These are phyloP conservation scores for Fusarium udum DNA, from an alignment of 2,329 filamentous ascomycete genomes.

Conservation along the genomic window DNA sequence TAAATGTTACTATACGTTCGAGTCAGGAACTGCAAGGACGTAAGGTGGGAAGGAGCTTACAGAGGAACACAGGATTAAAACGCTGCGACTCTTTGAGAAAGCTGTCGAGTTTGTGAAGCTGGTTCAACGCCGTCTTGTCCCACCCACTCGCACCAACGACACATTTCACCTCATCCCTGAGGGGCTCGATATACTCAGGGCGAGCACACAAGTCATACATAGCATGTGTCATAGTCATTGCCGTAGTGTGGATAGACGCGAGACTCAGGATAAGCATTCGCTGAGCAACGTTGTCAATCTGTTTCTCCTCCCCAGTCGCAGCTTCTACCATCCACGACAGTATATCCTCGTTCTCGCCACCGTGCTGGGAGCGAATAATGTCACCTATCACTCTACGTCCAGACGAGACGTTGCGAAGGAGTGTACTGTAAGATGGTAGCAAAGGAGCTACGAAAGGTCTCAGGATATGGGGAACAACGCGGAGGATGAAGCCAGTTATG, in stretches of 20 bases:
- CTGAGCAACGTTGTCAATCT: neutral
- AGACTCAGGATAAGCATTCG: neutral
- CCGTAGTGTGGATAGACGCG: neutral
- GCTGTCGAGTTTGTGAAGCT: neutral
- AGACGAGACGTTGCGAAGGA: neutral
- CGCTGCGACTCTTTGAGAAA: neutral
- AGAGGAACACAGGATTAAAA: neutral
- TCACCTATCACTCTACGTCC: neutral
- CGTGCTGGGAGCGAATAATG: neutral
- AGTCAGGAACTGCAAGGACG: neutral
- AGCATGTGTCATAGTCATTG: neutral
- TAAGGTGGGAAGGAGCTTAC: neutral
- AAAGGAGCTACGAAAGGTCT: neutral
- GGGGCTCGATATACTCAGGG: neutral
- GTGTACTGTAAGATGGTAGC: neutral
- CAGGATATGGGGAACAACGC: neutral
- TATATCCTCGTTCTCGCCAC: neutral
- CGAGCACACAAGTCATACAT: neutral
- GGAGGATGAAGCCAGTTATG: neutral
- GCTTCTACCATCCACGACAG: neutral
- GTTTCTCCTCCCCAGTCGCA: neutral
- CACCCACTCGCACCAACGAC: neutral
- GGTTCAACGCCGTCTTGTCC: neutral
- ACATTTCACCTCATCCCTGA: neutral
- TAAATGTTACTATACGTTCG: neutral